Base-by-base conservation (phyloP, 2,329 filamentous ascomycete species). In the Fusarium illudens region DNA sequence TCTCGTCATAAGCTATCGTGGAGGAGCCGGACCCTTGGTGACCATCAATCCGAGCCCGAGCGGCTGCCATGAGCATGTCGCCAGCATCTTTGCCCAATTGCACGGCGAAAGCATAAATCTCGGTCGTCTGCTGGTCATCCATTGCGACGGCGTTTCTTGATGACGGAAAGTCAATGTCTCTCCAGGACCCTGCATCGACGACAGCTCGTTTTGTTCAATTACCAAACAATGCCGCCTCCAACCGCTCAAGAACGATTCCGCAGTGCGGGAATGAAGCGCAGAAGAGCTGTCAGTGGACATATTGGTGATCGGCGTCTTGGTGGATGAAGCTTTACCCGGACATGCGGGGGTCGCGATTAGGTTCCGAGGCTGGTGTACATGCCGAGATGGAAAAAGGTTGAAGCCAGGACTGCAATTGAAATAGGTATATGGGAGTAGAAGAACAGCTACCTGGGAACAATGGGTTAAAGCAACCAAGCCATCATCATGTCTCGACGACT, bases 51-150 rank as follows among this genome's bases (percentile, higher is more conserved):
- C 75, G 71, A 32, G 67, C 59, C 56, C 60, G 71, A 20, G 89
- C 87, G 12, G 87, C 88, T 49, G 88, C 84, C 75, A 91, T 85
- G 39, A 94, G 83, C 73, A 92, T 84, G 56, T 85, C 79, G 7
- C 92, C 91, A 0, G 91, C 91, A 79, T 89, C 84, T 73, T 90
- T 90, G 65, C 88, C 90, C 4, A 94, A 80, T 68, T 91, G 84
- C 29, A 93, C 77, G 2, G 92, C 90, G 75, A 94, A 94, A 19
- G 80, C 80, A 76, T 93, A 92, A 71, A 92, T 88, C 49, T 88
- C 86, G 63, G 86, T 81, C 22, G 93, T 79, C 52, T 92, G 85
- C 30, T 80, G 61, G 34, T 80, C 76, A 55, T 75, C 77, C 50
- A 81, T 73, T n/a, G 20, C 25, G 36, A n/a, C 39, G 52, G 56